Base-by-base conservation (phyloP, 1,284 basidiomycete genomes). In the Ustilago bromivora region DNA sequence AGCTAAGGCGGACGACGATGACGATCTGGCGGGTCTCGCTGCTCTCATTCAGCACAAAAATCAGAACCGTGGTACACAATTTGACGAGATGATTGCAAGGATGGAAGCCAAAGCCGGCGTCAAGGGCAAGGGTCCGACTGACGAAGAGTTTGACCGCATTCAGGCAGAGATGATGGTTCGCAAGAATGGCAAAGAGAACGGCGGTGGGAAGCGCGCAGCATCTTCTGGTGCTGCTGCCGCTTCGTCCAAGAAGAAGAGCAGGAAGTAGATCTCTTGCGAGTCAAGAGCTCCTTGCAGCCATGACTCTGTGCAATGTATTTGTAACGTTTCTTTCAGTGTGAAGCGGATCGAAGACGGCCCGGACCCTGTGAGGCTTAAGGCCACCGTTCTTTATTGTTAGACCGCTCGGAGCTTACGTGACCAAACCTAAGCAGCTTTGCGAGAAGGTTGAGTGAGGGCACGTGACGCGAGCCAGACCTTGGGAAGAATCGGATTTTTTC, bases 71-170 rank as follows among this genome's bases (percentile, higher is more conserved):
- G 72, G 67, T 10, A 63, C 67, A 0, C 71, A 74, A 19, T 81
- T 84, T 40, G 82, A 81, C 54, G 76, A 76, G 55, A 81, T 84
- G 79, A 77, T 84, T 34, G 67, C 73, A 46, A 79, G 70, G 38
- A 47, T 84, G 28, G 81, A 84, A 62, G 74, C 71, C 1, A 76
- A 81, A 57, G 72, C 71, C n/a, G 72, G 76, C 4, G 66, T 65
- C 51, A 78, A 82, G 57, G 64, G 69, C 36, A 66, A 66, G 32
- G 57, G 70, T 8, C 79, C 79, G 3, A 71, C 61, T 8, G 73
- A 80, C 47, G 73, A 78, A 54, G 79, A 80, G 57, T 80, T 80
- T 41, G 76, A 75, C 4, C 67, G 71, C 11, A 66, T 80, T 41
- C 79, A 80, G 59, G 71, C 68, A 36, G 71, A 74, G 53, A 77